phyloP scores from a whole-genome alignment of 768 basidiomycete genomes.

The Panaeolus cyanescens region DNA sequence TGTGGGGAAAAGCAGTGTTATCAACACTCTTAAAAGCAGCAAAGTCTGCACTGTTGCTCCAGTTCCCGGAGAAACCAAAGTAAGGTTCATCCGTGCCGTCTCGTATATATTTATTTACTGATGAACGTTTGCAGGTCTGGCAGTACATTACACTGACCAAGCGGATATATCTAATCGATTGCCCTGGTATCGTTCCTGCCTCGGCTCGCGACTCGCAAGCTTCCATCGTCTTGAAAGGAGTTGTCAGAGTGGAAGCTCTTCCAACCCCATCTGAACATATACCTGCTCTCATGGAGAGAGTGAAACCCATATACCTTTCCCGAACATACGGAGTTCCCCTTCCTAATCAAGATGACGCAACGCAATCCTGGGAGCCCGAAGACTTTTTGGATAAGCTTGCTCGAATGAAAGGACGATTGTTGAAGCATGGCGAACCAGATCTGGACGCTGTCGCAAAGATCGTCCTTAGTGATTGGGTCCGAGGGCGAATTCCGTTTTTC shows the following conservation, averaged over 20 bases:
- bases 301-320: constrained; percentile 91
- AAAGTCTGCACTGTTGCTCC: constrained; percentile 98
- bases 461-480: constrained; percentile 93
- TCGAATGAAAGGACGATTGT: constrained; percentile 85
- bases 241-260: constrained; percentile 93
- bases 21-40: constrained; percentile 97
- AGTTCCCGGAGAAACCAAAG: constrained; percentile 96
- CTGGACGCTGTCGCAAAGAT: constrained; percentile 92
- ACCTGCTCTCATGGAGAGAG: constrained; percentile 81
- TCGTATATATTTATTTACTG: constrained; percentile 2
- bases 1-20: constrained; percentile 95
- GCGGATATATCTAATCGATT: constrained; percentile 98
- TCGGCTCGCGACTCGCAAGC: constrained; percentile 91
- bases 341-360: constrained; percentile 55
- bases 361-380: constrained; percentile 67
- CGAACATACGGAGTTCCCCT: constrained; percentile 78
- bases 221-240: constrained; percentile 92
- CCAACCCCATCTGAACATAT: constrained; percentile 93
- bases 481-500: constrained; percentile 97
- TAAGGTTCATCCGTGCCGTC: constrained; percentile 31
- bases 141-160: constrained; percentile 98
- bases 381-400: constrained; percentile 85
- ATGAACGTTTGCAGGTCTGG: constrained; percentile 70
- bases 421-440: constrained; percentile 96
- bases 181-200: constrained; percentile 96